These are phyloP conservation scores for Scheffersomyces segobiensis DNA, from an alignment of 1,139 yeast genomes.

Conservation along the genomic window DNA sequence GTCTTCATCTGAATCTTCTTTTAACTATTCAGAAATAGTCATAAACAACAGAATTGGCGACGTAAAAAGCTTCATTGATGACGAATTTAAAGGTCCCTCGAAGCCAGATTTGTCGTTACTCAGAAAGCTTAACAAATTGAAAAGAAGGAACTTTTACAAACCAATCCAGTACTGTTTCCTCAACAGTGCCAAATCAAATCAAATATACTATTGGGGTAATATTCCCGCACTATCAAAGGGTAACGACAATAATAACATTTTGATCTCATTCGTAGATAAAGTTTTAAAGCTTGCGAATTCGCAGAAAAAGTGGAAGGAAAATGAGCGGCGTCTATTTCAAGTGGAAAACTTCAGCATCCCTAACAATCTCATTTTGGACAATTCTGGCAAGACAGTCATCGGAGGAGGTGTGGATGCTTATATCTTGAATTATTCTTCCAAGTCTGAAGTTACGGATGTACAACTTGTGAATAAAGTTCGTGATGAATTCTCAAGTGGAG, in stretches of 20 bases:
- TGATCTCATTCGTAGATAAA: conserved; percentile 19
- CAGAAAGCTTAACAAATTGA: conserved; percentile 16
- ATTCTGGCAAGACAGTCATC: background rate
- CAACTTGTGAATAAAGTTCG: background rate
- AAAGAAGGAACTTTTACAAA: conserved; percentile 22
- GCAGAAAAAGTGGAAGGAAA: conserved; percentile 15
- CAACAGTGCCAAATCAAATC: background rate
- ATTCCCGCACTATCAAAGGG: background rate
- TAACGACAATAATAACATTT: conserved; percentile 13
- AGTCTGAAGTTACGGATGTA: background rate
- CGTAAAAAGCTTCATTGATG: background rate
- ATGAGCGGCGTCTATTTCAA: conserved; percentile 14
- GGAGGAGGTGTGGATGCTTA: background rate
- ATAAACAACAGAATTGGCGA: conserved; percentile 1
- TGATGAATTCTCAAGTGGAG: background rate
- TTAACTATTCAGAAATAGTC: conserved; percentile 12
- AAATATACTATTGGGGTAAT: background rate
- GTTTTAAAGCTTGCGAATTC: conserved; percentile 17
- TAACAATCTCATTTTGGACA: background rate
- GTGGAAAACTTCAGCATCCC: conserved; percentile 5
- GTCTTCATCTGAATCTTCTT: background rate
- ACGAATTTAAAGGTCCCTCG: background rate
- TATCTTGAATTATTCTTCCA: background rate
- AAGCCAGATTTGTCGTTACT: conserved; percentile 9
- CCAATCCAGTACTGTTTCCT: conserved; percentile 32